phyloP scores from a whole-genome alignment of 73 alveolate genomes.

The Paramecium pentaurelia region DNA sequence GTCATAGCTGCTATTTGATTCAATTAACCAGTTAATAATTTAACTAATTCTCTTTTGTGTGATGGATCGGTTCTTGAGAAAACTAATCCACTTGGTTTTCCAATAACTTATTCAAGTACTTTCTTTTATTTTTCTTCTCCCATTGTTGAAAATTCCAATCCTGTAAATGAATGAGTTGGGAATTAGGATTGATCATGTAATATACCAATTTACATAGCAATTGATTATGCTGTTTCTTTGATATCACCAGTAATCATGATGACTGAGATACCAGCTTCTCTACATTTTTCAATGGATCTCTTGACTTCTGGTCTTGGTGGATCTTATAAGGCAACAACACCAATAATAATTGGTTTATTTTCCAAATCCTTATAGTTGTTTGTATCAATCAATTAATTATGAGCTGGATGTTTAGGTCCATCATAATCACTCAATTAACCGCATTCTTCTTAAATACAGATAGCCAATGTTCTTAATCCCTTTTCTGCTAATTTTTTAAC shows the following conservation, averaged over 20 bases:
- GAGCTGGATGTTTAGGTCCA: conserved; percentile 72
- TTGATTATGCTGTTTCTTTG: conserved; percentile 94
- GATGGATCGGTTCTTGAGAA: conserved; percentile 96
- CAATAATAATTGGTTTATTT: conserved; percentile 81
- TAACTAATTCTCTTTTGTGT: conserved; percentile 88
- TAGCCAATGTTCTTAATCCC: conserved; percentile 69
- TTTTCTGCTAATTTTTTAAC: conserved; percentile 51
- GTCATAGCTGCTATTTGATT: conserved; percentile 96
- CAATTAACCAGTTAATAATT: conserved; percentile 64
- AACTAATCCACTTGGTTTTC: conserved; percentile 60
- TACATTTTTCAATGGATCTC: conserved; percentile 88
- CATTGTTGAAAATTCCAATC: conserved; percentile 79
- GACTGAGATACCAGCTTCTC: conserved; percentile 96
- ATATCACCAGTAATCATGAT: conserved; percentile 98
- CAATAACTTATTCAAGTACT: conserved; percentile 50
- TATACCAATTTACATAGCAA: conserved; percentile 92
- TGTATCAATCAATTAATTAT: conserved; percentile 45
- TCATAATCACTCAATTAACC: conserved; percentile 64
- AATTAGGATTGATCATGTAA: conserved; percentile 57
- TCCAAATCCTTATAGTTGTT: conserved; percentile 68
- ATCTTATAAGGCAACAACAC: conserved; percentile 90
- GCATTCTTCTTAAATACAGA: conserved; percentile 56
- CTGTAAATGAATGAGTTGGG: conserved; percentile 70
- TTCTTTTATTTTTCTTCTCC: conserved; percentile 60
- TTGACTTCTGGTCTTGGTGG: conserved; percentile 97